Base-by-base conservation (phyloP, 2,329 filamentous ascomycete species). In the Proliferodiscus dingleyae region DNA sequence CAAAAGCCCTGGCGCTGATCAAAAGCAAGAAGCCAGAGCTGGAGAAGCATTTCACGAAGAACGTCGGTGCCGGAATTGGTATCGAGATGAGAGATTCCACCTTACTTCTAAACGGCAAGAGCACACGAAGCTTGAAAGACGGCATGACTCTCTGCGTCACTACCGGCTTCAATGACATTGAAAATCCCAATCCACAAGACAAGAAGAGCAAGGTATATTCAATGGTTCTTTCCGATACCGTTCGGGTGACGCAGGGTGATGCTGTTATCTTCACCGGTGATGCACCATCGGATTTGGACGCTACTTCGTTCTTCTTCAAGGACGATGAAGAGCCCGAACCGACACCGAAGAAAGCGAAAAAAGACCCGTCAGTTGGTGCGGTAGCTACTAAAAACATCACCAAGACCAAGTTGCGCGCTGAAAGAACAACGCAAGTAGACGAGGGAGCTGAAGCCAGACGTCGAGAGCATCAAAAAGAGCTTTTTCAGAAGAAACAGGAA, bases 261-360 rank as follows among this genome's bases (percentile, higher is more conserved):
- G 79, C 85, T 1, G 84, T 89, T 24, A 82, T 96, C 22, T 97
- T 98, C 69, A 98, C 93, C 15, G 89, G 89, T 48, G 90, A 96
- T 63, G 90, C 91, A 0, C 83, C 90, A 2, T 87, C 87, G 22
- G 91, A 95, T 61, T 80, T 95, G 48, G 93, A 97, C 60, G 89
- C 89, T 3, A 91, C 91, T 30, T 95, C 91, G 0, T 98, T 98
- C 73, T 97, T 96, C 70, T 98, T 98, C 74, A 95, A 95, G 63
- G 91, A 97, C 57, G 89, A 95, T 50, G 89, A 95, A 62, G 87
- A 94, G 56, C 81, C 88, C 52, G 83, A 89, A 65, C 86, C 87
- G 24, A 78, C 86, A 8, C 86, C 88, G n/a, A 94, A 93, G 57
- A 94, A 94, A 68, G 83, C 90, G 58, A 94, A 93, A 75, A 89